Conservation (phyloP, 2,329 filamentous ascomycete species). For the Penicillium oxalicum region DNA sequence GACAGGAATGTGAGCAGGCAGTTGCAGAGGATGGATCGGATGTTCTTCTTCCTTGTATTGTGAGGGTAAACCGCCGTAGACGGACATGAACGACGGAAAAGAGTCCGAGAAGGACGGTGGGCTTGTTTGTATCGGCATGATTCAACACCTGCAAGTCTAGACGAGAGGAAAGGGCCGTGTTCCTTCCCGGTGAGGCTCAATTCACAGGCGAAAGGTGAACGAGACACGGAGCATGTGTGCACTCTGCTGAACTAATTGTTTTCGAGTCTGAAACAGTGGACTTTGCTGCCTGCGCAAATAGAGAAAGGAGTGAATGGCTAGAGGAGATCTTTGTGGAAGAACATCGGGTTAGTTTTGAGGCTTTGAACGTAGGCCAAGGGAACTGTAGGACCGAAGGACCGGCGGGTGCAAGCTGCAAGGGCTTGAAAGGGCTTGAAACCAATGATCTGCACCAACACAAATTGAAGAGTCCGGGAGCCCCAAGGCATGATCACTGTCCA, state of each 20-base stretch:
- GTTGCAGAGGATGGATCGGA: constrained; percentile 21
- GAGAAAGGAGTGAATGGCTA: neutral
- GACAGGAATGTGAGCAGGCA: constrained; percentile 25
- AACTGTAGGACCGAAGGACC: constrained; percentile 10
- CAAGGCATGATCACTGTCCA: constrained; percentile 1
- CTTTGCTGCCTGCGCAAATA: constrained; percentile 41
- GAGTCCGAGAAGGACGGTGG: constrained; percentile 38
- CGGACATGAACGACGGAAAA: constrained; percentile 50
- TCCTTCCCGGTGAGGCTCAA: constrained; percentile 16
- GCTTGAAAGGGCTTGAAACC: constrained; percentile 27
- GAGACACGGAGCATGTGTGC: constrained; percentile 3
- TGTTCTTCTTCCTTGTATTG: constrained; percentile 26
- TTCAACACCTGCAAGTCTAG: constrained; percentile 13
- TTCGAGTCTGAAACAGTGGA: constrained; percentile 23
- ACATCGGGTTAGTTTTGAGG: constrained; percentile 3
- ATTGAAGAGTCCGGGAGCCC: constrained; percentile 1
- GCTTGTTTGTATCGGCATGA: constrained; percentile 39
- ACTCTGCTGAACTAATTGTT: constrained; percentile 22
- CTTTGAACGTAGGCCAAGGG: neutral
- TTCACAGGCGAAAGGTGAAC: constrained; percentile 5
- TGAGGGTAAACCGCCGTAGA: constrained; percentile 42
- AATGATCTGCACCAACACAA: constrained; percentile 21
- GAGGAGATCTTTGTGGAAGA: constrained; percentile 21
- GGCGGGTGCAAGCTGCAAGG: constrained; percentile 21
- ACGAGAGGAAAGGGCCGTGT: constrained; percentile 22